Base-by-base conservation (phyloP, 208 protist species). In the Acanthamoeba healyi region DNA sequence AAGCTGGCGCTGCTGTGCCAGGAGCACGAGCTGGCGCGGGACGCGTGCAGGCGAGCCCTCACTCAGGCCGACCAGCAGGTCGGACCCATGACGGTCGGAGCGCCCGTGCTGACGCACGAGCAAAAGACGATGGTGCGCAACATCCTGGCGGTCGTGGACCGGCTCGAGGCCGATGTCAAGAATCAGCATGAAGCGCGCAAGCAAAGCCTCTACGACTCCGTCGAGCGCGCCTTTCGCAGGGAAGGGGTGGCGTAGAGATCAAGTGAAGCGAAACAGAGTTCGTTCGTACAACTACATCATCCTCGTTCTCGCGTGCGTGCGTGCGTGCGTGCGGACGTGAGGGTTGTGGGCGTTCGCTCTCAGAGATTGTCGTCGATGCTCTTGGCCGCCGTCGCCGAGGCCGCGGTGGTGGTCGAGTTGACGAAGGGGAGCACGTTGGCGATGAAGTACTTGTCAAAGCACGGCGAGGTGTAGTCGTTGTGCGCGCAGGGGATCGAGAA, bases 361-460 rank as follows among this genome's bases (percentile, higher is more conserved):
- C 12, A 49, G 44, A 49, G 44, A 49, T 49, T 49, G 44, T 15
- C 12, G 4, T 15, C 44, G 12, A 49, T 49, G 44, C 44, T 15
- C 44, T n/a, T 49, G 44, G 12, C 12, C 44, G 4, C 14, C 19
- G 51, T 58, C 19, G 58, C n/a, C n/a, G 58, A 1, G 58, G 9
- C 58, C n/a, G 58, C 26, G 29, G 26, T 34, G 22, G 58, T 34
- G 58, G 19, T 34, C 34, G 32, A 26, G 38, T 82, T 44, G 72
- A 88, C 7, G 81, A 65, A 63, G 44, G 81, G 81, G 26, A 88
- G 46, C 42, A 88, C 81, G 38, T 65, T n/a, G 46, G 49, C 54
- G 46, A 63, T 51, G 81, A 88, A 88, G 44, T 88, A 63, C 54
- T 63, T 88, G 54, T 88, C 81, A 34, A 88, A 88, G 81, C 81